Conservation (phyloP, 2,329 filamentous ascomycete species). For the Cladorrhinum sp. region DNA sequence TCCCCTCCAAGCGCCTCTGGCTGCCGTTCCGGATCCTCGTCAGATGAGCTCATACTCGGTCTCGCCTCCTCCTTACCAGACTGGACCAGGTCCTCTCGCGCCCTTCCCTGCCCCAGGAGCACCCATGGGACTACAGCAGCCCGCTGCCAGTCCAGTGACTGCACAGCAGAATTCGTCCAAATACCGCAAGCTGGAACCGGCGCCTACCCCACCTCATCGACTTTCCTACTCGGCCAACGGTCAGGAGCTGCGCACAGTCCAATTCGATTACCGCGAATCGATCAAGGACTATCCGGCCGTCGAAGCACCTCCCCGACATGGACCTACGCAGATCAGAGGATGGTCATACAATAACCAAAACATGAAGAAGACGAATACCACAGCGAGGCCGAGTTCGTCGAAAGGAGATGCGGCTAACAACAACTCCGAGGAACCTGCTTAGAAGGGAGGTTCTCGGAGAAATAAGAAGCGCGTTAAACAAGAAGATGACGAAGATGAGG, state of each 20-base stretch:
- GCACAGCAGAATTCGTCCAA: conserved; percentile 33
- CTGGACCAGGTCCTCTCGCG: conserved; percentile 6
- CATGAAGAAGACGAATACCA: conserved; percentile 27
- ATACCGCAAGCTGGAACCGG: conserved; percentile 58
- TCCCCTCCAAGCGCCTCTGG: conserved; percentile 17
- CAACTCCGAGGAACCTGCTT: conserved; percentile 7
- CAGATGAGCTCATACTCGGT: conserved; percentile 21
- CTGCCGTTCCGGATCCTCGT: conserved; percentile 11
- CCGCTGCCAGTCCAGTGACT: conserved; percentile 20
- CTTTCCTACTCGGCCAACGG: conserved; percentile 44
- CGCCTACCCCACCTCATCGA: conserved; percentile 51
- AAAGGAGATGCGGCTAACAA: background rate
- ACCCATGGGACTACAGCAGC: conserved; percentile 31
- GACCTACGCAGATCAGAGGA: conserved; percentile 54
- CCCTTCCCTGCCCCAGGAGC: conserved; percentile 31
- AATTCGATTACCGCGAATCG: conserved; percentile 52
- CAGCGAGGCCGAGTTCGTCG: conserved; percentile 26
- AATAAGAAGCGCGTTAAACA: background rate
- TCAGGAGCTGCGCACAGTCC: conserved; percentile 56
- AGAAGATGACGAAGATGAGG: background rate
- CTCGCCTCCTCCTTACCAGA: conserved; percentile 23
- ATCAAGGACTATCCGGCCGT: conserved; percentile 57
- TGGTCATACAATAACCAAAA: conserved; percentile 49
- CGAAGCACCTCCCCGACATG: conserved; percentile 54
- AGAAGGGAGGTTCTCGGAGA: background rate